A percentile compares a stretch with the other conserved stretches of the same genome.
phyloP scores from a whole-genome alignment of 2,329 filamentous ascomycete genomes.

The Neophaeococcomyces mojaviensis region DNA sequence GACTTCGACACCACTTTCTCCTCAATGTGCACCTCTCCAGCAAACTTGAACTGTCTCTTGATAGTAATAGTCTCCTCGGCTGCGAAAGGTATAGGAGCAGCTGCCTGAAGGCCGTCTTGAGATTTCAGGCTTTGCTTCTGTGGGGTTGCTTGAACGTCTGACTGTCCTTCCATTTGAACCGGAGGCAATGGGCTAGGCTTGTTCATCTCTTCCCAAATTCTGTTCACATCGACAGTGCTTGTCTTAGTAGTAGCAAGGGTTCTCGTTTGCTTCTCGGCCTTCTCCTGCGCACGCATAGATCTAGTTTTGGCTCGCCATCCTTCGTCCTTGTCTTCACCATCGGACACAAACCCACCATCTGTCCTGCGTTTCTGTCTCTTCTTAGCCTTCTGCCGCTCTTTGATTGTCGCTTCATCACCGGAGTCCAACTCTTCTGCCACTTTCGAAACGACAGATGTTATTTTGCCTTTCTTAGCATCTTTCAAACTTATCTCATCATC shows the following conservation, averaged over 20 bases:
- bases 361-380: slow-evolving; percentile 27
- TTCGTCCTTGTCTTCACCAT: slow-evolving; percentile 26
- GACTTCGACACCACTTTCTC: slow-evolving; percentile 46
- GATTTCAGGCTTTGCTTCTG: neutral
- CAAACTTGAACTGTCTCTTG: slow-evolving; percentile 51
- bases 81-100: slow-evolving; percentile 13
- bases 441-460: slow-evolving; percentile 17
- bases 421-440: slow-evolving; percentile 41
- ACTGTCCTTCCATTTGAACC: slow-evolving; percentile 9
- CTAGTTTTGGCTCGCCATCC: slow-evolving; percentile 41
- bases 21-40: slow-evolving; percentile 48
- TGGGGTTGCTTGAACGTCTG: slow-evolving; percentile 12
- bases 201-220: slow-evolving; percentile 48
- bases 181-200: slow-evolving; percentile 22
- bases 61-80: slow-evolving; percentile 46
- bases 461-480: slow-evolving; percentile 19
- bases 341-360: slow-evolving; percentile 8
- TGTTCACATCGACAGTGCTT: slow-evolving; percentile 50
- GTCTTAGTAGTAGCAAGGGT: slow-evolving; percentile 40
- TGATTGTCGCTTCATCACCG: slow-evolving; percentile 51
- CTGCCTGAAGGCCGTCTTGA: slow-evolving; percentile 5
- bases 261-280: slow-evolving; percentile 41
- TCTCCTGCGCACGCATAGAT: slow-evolving; percentile 44
- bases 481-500: neutral
- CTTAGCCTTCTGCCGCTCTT: slow-evolving; percentile 34